A percentile compares a stretch with the other conserved stretches of the same genome.
Conservation (phyloP, 805 yeast species). For the Candida rishiriensis region DNA sequence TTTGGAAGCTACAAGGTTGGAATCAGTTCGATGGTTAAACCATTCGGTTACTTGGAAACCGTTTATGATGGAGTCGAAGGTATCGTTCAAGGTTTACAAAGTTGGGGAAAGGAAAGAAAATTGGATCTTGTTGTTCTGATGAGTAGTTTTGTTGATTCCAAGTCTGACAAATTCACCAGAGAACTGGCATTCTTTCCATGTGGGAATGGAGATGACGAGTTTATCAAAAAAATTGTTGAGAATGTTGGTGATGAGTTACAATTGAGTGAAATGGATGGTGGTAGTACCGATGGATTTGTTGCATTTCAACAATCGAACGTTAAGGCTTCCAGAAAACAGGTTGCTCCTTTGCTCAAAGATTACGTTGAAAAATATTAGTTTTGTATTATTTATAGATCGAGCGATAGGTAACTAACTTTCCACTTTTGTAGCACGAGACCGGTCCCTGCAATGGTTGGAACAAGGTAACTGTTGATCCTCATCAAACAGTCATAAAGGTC, state of each 20-base stretch:
- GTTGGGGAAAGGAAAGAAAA: constrained; percentile 25
- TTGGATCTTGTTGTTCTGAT: constrained; percentile 43
- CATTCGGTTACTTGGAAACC: constrained; percentile 47
- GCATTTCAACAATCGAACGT: constrained; percentile 45
- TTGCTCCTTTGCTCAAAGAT: constrained; percentile 56
- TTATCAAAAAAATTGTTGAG: constrained; percentile 12
- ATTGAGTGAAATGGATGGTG: constrained; percentile 9
- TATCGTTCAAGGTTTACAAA: constrained; percentile 14
- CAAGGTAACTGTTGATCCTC: constrained; percentile 19
- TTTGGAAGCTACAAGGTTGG: constrained; percentile 48
- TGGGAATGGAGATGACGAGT: constrained; percentile 5
- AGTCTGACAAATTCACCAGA: constrained; percentile 33
- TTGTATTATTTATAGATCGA: constrained; percentile 4
- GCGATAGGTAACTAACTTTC: constrained; percentile 27
- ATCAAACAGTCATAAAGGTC: constrained; percentile 28
- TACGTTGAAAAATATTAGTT: constrained; percentile 4
- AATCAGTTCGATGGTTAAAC: constrained; percentile 68
- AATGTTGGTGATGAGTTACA: constrained; percentile 23
- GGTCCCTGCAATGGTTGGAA: constrained; percentile 4
- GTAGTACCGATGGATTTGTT: neutral
- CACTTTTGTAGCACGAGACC: constrained; percentile 21
- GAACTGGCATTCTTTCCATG: constrained; percentile 34
- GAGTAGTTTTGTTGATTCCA: constrained; percentile 37
- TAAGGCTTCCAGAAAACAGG: constrained; percentile 77
- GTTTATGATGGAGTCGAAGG: constrained; percentile 19